Evolutionary conservation across 352 stramenopile genomes (phyloP), one percentile per base, ranked within the genome.

Genomic region (Globisporangium viniferum): DNA sequence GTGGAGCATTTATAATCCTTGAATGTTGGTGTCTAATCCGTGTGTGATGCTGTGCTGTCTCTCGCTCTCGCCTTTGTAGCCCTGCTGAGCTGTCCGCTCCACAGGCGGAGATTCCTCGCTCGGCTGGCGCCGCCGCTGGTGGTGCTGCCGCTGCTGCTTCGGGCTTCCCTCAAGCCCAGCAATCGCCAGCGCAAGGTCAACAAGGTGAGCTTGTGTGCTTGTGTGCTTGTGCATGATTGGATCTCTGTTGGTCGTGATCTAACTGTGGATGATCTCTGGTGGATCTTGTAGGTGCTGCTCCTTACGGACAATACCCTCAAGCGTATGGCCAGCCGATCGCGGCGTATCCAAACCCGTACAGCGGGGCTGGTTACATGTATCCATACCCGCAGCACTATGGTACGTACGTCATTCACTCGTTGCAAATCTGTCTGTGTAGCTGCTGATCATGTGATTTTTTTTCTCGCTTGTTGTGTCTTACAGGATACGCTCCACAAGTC

Each of bases 401-500:
- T 93, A 67, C 41, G 77, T 73, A 0, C 6, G 10, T 10, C 12
- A 39, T 6, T 27, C 22, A n/a, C 15, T 39, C 7, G 24, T 39
- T 59, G 9, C 3, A 2, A 36, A 12, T 36, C 27, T 29, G 9
- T 24, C 27, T 22, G 39, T 14, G 12, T 7, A 1, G 6, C 39
- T 14, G 12, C 53, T 59, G 15, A 35, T 39, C 14, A 7, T 39
- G 12, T 59, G 39, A 24, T 24, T 24, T 14, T 35, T 2, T 22
- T 14, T 35, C 31, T 35, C 31, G 31, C 12, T 44, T 12, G 3
- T 36, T 36, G 0, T n/a, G 10, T 39, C 27, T 58, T 59, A 54
- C 33, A 95, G 88, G 88, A 56, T 95, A 94, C 64, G 81, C 86
- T 41, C 88, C 88, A 55, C 86, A 94, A 70, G 87, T 95, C 58